Evolutionary conservation across 2,329 filamentous ascomycete genomes (phyloP).

Genomic region (Claviceps africana): DNA sequence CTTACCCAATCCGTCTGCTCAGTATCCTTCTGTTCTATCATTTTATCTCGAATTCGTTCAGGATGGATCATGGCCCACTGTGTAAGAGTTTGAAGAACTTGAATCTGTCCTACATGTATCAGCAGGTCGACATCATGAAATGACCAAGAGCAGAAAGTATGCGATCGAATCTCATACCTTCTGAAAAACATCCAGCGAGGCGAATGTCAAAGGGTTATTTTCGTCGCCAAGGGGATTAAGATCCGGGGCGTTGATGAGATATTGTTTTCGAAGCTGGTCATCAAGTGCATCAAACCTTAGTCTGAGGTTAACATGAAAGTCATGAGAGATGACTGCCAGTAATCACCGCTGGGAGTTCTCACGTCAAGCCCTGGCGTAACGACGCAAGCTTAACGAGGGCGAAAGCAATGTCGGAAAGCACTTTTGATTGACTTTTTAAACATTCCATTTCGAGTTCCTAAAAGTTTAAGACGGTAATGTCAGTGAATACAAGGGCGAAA

Average conservation of each 20-base stretch:
- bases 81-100: constrained; percentile 75
- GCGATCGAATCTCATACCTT: constrained; percentile 41
- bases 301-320: constrained; percentile 10
- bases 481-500: background rate
- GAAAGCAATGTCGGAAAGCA: constrained; percentile 69
- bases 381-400: constrained; percentile 85
- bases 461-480: background rate
- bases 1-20: constrained; percentile 77
- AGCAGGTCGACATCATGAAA: background rate
- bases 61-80: constrained; percentile 80
- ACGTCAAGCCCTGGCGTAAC: constrained; percentile 86
- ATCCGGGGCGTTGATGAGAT: constrained; percentile 61
- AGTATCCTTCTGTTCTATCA: constrained; percentile 66
- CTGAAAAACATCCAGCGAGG: constrained; percentile 66
- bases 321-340: constrained; percentile 1
- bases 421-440: constrained; percentile 61
- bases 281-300: constrained; percentile 73
- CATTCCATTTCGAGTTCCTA: constrained; percentile 85
- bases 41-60: constrained; percentile 72
- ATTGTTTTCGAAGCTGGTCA: constrained; percentile 84
- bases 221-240: constrained; percentile 76
- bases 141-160: background rate
- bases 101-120: constrained; percentile 33
- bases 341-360: constrained; percentile 24
- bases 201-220: constrained; percentile 59